Evolutionary conservation across 1,284 basidiomycete species (phyloP), one percentile per base, ranked within the genome.

Genomic region (Apiotrichum mycotoxinovorans): DNA sequence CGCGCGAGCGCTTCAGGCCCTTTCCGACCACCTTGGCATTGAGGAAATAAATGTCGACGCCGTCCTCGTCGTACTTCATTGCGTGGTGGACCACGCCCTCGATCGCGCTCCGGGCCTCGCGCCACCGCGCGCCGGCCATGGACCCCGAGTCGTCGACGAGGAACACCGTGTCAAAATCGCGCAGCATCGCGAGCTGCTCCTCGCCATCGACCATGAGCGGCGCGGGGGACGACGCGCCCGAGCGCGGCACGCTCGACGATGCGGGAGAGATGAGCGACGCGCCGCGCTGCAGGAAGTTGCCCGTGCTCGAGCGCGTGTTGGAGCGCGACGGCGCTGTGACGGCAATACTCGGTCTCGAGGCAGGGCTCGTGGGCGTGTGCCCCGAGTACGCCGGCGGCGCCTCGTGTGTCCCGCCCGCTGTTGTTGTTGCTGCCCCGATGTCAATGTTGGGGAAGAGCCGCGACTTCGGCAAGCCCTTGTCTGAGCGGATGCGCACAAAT

Each of bases 41-140:
- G 38, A 75, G 47, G 50, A 77, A 76, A 55, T 74, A 68, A 12
- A 77, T 57, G 50, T 75, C 74, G 18, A 77, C 57, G 3, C 74
- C 73, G 50, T 75, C 66, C 23, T 70, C 66, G 50, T 73, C 72
- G 56, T 73, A 73, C 34, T 56, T 44, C 4, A 71, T 67, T 4
- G 73, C 71, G 12, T 66, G 66, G 38, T 68, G 65, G 17, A 71
- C 72, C 12, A 76, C 69, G 17, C 67, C 70, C 57, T 67, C 66
- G 44, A 77, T 52, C 3, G 71, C 72, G 27, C 54, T 50, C 23
- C 64, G 46, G 0, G 72, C 70, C 47, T 73, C 60, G 12, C 62
- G 50, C 74, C 74, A 77, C 46, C 67, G 52, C 17, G 63, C 61
- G 11, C 73, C 74, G 4, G 67, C 66, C 71, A 77, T 75, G 8